Evolutionary conservation across 1,284 basidiomycete species (phyloP).

Genomic region (Leccinum cinnamomeum): DNA sequence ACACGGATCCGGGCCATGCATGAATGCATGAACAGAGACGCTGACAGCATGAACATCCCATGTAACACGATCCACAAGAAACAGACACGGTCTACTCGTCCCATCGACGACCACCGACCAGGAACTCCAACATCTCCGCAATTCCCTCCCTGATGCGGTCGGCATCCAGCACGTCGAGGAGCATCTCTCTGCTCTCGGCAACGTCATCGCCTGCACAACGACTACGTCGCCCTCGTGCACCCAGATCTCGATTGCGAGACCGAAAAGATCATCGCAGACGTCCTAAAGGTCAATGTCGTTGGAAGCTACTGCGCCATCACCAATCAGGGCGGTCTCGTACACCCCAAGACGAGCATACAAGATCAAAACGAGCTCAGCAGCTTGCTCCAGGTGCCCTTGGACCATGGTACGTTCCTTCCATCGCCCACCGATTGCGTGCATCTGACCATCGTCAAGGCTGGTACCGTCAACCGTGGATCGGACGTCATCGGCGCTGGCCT

Average conservation of each 20-base stretch:
- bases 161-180: conserved; percentile 97
- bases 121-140: conserved; percentile 96
- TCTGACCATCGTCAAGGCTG: conserved; percentile 58
- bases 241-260: conserved; percentile 98
- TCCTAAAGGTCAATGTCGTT: conserved; percentile 96
- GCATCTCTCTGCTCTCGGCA: conserved; percentile 93
- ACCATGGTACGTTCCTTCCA: conserved; percentile 55
- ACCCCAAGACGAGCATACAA: conserved; percentile 95
- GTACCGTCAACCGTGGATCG: conserved; percentile 97
- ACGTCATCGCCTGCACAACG: conserved; percentile 98
- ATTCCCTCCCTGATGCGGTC: conserved; percentile 90
- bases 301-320: conserved; percentile 94
- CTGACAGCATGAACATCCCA: background rate
- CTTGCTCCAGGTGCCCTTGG: conserved; percentile 91
- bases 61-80: conserved; percentile 52
- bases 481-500: conserved; percentile 97
- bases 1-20: too few species aligned
- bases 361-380: conserved; percentile 98
- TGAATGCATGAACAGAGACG: too few species aligned
- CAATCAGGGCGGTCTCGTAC: conserved; percentile 96
- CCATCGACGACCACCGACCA: conserved; percentile 97
- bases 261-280: conserved; percentile 99
- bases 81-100: conserved; percentile 95
- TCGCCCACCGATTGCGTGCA: background rate
- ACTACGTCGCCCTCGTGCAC: conserved; percentile 95